Percentiles rank a stretch among this genome's conserved stretches.
Evolutionary conservation across 148 eudicot genomes (phyloP).

Genomic region (Persicaria tinctoria): DNA sequence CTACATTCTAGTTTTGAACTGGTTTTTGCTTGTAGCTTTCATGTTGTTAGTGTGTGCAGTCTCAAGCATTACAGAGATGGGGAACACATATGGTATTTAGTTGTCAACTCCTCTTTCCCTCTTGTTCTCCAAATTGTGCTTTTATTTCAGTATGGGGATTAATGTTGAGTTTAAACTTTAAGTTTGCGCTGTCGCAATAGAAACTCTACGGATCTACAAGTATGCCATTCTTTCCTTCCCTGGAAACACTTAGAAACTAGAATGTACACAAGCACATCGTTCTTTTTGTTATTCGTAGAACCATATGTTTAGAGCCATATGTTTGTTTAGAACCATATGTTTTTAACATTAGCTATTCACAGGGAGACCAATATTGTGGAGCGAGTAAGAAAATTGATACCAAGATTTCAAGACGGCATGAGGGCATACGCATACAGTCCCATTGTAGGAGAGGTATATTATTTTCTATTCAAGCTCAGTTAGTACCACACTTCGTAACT

Average conservation of each 20-base stretch:
- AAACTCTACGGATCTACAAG: constrained; percentile 86
- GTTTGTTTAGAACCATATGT: neutral
- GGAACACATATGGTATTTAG: constrained; percentile 88
- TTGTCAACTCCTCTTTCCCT: neutral
- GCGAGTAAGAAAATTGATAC: constrained; percentile 51
- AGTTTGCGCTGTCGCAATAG: constrained; percentile 47
- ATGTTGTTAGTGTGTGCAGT: constrained; percentile 69
- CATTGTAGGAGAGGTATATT: constrained; percentile 80
- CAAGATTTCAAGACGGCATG: constrained; percentile 81
- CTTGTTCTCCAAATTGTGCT: neutral
- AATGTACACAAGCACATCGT: neutral
- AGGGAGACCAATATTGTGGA: constrained; percentile 86
- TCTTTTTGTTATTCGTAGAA: no score
- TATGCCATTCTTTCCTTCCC: constrained; percentile 31
- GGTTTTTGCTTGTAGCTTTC: constrained; percentile 80
- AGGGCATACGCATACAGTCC: constrained; percentile 77
- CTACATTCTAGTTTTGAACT: constrained; percentile 92
- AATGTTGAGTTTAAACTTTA: no score
- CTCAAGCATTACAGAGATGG: constrained; percentile 76
- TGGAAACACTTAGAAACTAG: neutral
- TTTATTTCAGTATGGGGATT: no score
- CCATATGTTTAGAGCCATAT: no score
- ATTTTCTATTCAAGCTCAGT: constrained; percentile 4
- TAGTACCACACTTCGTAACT: neutral
- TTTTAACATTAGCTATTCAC: neutral